Conservation (phyloP, 2,329 filamentous ascomycete genomes). For the Juglanconis juglandina region DNA sequence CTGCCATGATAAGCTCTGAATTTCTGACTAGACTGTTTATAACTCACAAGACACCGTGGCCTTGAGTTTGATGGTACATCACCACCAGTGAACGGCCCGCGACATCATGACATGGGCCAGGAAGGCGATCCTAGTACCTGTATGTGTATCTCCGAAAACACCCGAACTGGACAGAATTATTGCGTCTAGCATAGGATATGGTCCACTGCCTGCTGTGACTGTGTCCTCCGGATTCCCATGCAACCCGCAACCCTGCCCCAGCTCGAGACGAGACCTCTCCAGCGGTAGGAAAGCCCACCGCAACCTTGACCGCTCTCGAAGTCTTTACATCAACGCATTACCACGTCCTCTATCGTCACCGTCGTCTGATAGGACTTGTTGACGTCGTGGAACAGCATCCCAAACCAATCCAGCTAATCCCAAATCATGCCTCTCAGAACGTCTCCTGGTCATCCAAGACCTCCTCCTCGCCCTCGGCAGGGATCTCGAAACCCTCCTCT, state of each 20-base stretch:
- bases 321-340: conserved; percentile 2
- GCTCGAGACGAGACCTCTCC: background rate
- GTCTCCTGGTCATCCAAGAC: conserved; percentile 75
- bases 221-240: background rate
- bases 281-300: background rate
- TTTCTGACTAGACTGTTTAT: too few species aligned
- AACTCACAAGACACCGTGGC: too few species aligned
- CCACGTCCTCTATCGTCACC: background rate
- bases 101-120: too few species aligned
- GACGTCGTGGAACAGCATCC: background rate
- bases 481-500: conserved; percentile 89
- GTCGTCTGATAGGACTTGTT: background rate
- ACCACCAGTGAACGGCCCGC: too few species aligned
- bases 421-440: conserved; percentile 47
- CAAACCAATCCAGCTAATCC: background rate
- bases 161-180: background rate
- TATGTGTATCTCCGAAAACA: too few species aligned
- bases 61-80: too few species aligned
- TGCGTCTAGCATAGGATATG: conserved; percentile 9
- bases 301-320: conserved; percentile 1
- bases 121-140: too few species aligned
- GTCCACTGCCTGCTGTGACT: background rate
- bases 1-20: background rate
- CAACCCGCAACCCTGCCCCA: background rate
- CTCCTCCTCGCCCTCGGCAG: conserved; percentile 75